Base-by-base conservation (phyloP, 805 yeast species). In the Starmerella floricola region DNA sequence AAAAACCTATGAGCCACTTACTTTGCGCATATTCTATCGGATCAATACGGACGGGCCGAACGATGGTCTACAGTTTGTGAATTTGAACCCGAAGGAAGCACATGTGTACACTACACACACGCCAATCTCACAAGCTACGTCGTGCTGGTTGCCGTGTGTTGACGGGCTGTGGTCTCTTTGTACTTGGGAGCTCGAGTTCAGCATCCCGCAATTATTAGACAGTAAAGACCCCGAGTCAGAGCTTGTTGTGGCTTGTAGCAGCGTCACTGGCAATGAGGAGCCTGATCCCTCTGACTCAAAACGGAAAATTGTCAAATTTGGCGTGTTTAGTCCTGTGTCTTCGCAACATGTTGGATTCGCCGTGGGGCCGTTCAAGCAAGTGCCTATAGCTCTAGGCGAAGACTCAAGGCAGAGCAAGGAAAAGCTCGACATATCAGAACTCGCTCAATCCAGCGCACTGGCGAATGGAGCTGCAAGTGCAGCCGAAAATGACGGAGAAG, bases 81-180 rank as follows among this genome's bases (percentile, higher is more conserved):
- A 84, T 13, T 2, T 21, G 3, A n/a, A 17, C 21, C 76, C 78
- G 10, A 58, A 61, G 10, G 65, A 69, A 36, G 65, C 77, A 1
- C 91, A 79, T 55, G 93, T 84, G 2, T 86, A 81, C 60, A 88
- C 97, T 0, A 68, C 74, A 1, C 87, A 88, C 55, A 69, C 83
- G 4, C 86, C 84, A 23, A 62, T 78, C 34, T 84, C 85, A 15
- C 69, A 80, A 3, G 74, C 91, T 13, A 82, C 97, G 0, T 83
- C 95, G 2, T 79, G 86, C n/a, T 91, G 99, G 99, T 81, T 91
- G 37, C 99, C 99, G 0, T 91, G 98, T 57, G 71, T 91, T 5
- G 96, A 91, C 50, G 82, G 79, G 34, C 60, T 86, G 26, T 79
- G 87, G 73, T 95, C 86, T 53, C 73, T 84, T 47, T 79, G 82